Evolutionary conservation across 2,329 filamentous ascomycete species (phyloP).

Genomic region (Botrytis pseudocinerea): DNA sequence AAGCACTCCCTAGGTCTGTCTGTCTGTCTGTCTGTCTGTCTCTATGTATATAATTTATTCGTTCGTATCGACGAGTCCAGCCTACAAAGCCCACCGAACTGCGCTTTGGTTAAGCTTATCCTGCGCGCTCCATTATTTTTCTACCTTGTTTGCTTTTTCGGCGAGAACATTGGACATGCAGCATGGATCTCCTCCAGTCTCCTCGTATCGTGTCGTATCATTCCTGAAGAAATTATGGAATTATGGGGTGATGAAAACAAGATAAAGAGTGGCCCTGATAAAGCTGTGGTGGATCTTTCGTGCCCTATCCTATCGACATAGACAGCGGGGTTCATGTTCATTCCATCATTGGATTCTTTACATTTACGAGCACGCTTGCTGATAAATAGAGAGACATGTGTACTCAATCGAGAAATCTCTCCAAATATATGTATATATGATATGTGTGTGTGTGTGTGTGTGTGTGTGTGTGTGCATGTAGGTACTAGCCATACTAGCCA

Average conservation of each 20-base stretch:
- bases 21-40: no score
- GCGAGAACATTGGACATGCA: background rate
- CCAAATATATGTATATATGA: background rate
- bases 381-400: background rate
- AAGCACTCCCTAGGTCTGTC: background rate
- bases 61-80: background rate
- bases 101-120: conserved; percentile 5
- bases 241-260: background rate
- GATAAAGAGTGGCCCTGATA: background rate
- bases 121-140: background rate
- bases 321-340: background rate
- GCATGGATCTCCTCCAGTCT: background rate
- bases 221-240: background rate
- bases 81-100: background rate
- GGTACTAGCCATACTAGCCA: no score
- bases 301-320: background rate
- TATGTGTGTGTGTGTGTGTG: background rate
- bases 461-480: no score
- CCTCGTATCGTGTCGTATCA: background rate
- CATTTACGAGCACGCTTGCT: background rate
- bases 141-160: background rate
- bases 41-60: no score
- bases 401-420: background rate
- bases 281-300: background rate
- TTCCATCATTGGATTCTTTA: background rate